Conservation (phyloP, 2,329 filamentous ascomycete genomes). For the Eutypa lata region DNA sequence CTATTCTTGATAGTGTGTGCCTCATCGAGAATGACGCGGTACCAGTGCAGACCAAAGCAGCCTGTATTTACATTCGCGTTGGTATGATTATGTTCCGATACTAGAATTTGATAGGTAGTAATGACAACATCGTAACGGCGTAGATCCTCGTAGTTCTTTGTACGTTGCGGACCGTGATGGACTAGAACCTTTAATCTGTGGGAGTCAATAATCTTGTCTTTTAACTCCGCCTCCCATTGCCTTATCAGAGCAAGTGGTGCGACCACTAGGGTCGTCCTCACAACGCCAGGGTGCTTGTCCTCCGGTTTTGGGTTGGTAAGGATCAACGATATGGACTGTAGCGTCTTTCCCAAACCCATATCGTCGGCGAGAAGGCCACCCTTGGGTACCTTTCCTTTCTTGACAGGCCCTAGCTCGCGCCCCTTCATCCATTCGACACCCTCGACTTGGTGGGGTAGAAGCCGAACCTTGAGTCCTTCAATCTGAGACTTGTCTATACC, state of each 20-base stretch:
- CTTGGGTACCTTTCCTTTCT: constrained; percentile 78
- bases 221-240: constrained; percentile 94
- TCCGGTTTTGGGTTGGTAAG: constrained; percentile 75
- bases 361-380: constrained; percentile 96
- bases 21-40: constrained; percentile 91
- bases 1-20: constrained; percentile 98
- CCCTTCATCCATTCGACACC: constrained; percentile 94
- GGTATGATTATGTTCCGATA: constrained; percentile 79
- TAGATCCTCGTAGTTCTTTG: constrained; percentile 73
- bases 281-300: constrained; percentile 55
- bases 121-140: constrained; percentile 91
- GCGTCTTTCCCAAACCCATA: constrained; percentile 94
- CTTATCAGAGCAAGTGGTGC: constrained; percentile 91
- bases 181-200: constrained; percentile 78
- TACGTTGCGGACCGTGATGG: constrained; percentile 84
- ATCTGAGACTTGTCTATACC: constrained; percentile 56
- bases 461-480: constrained; percentile 79
- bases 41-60: constrained; percentile 92
- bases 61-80: constrained; percentile 68
- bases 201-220: constrained; percentile 68
- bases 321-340: constrained; percentile 88
- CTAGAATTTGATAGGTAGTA: constrained; percentile 93
- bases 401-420: constrained; percentile 82
- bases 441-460: constrained; percentile 91
- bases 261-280: constrained; percentile 84